These are phyloP conservation scores for Aspergillus uvarum DNA, from an alignment of 2,329 filamentous ascomycete species.

Conservation along the genomic window DNA sequence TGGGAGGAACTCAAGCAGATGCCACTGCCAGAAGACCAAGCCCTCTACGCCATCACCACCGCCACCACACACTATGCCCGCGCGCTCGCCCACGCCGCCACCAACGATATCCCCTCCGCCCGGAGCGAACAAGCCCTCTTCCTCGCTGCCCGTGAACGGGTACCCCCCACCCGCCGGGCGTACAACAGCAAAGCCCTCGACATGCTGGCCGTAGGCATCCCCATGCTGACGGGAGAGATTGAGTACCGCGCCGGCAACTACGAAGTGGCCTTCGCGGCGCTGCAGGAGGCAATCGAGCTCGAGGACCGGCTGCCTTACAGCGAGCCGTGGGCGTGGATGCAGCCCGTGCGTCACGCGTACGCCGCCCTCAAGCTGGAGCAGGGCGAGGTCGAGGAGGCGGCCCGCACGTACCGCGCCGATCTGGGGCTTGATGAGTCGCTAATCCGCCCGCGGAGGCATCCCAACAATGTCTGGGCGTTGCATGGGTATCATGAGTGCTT, in stretches of 20 bases:
- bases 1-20: conserved; percentile 67
- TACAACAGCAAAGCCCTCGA: conserved; percentile 66
- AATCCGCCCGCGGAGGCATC: conserved; percentile 63
- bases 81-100: conserved; percentile 63
- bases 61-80: conserved; percentile 67
- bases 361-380: conserved; percentile 68
- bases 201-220: conserved; percentile 60
- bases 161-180: conserved; percentile 60
- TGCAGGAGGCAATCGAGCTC: conserved; percentile 56
- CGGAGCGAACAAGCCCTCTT: conserved; percentile 54
- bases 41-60: conserved; percentile 66
- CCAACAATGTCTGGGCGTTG: conserved; percentile 71
- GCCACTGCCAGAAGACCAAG: conserved; percentile 54
- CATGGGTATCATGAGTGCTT: conserved; percentile 72
- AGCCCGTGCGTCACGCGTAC: conserved; percentile 67
- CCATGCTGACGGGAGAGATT: conserved; percentile 71
- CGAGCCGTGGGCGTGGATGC: conserved; percentile 78
- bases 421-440: conserved; percentile 58
- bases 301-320: conserved; percentile 66
- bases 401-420: conserved; percentile 58
- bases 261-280: conserved; percentile 57
- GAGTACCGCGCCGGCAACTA: conserved; percentile 63
- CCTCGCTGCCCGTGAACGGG: conserved; percentile 47
- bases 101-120: conserved; percentile 54
- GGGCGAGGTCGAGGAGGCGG: conserved; percentile 55